Conservation (phyloP, 768 basidiomycete species). For the Strobilomyces dryophilus region DNA sequence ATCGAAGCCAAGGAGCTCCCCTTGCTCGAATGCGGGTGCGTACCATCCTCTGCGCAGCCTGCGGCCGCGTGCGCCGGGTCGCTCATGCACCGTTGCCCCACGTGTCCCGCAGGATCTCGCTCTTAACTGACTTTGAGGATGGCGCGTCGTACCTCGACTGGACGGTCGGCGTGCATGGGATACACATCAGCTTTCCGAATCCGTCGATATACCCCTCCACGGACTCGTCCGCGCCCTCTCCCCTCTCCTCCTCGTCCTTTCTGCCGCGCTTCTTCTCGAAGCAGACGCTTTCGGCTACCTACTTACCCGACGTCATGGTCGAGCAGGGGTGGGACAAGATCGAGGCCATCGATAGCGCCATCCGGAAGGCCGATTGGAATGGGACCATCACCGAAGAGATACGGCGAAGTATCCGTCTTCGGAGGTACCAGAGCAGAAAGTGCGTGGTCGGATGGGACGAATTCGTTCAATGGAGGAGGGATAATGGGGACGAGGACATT, state of each 20-base stretch:
- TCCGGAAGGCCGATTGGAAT: constrained; percentile 89
- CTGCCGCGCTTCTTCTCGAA: constrained; percentile 52
- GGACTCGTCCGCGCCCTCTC: constrained; percentile 59
- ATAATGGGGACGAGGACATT: constrained; percentile 38
- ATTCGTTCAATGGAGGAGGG: constrained; percentile 69
- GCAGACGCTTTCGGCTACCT: constrained; percentile 77
- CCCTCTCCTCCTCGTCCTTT: constrained; percentile 60
- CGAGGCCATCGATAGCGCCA: constrained; percentile 87
- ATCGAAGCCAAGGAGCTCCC: constrained; percentile 76
- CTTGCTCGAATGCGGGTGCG: constrained; percentile 80
- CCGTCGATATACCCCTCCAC: constrained; percentile 53
- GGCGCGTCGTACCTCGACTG: constrained; percentile 86
- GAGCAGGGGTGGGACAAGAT: constrained; percentile 94
- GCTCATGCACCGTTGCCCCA: background rate
- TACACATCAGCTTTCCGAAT: constrained; percentile 83
- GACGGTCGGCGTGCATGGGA: constrained; percentile 90
- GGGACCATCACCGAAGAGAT: constrained; percentile 80
- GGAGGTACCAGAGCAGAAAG: constrained; percentile 77
- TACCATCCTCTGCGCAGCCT: background rate
- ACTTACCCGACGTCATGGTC: constrained; percentile 87
- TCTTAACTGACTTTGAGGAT: constrained; percentile 91
- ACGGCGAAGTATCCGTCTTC: constrained; percentile 67
- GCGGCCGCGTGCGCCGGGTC: background rate
- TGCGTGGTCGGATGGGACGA: constrained; percentile 71
- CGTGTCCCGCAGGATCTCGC: constrained; percentile 60